Evolutionary conservation across 345 rosid species (phyloP), one percentile per base, ranked within the genome.

Genomic region (Physaria fendleri): DNA sequence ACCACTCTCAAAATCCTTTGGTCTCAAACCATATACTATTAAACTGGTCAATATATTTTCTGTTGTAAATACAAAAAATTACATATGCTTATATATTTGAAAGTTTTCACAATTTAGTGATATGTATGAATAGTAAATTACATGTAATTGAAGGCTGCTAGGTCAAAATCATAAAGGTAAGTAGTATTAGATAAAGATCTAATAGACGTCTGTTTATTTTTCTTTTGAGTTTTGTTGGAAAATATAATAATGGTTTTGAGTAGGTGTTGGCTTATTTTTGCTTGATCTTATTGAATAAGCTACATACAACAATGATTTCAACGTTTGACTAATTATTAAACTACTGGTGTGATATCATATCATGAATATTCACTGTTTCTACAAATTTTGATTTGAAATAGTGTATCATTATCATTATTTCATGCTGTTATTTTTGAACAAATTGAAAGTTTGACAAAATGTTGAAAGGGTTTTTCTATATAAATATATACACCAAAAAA

Each of bases 241-340:
- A 52, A 61, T 45, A 69, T 45, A 69, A 61, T 45, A 43, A 20
- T 44, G 49, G 67, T 68, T 68, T 68, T 68, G 72, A 68, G 49
- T 7, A 54, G 5, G 10, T 18, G 65, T 50, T 65, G 71, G 59
- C 65, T 58, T 68, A 24, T 33, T 43, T 50, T 68, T 30, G 20
- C 33, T 30, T 50, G 47, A 8, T 59, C 16, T 51, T 51, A 12
- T 42, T 68, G 66, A 68, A 53, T 50, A 37, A 61, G 68, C 62
- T 49, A 69, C 49, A 42, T 25, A 35, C 16, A 14, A 8, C 8
- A 60, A 68, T 61, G 68, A 69, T 53, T 44, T 60, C 18, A 56
- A 61, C 62, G 50, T 69, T 69, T 69, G 68, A 69, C 73, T 69
- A 61, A 53, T 68, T 60, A 68, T 68, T 53, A 44, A 53, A 61